Evolutionary conservation across 1,284 basidiomycete genomes (phyloP).

Genomic region (Phylloboletellus chloephorus): DNA sequence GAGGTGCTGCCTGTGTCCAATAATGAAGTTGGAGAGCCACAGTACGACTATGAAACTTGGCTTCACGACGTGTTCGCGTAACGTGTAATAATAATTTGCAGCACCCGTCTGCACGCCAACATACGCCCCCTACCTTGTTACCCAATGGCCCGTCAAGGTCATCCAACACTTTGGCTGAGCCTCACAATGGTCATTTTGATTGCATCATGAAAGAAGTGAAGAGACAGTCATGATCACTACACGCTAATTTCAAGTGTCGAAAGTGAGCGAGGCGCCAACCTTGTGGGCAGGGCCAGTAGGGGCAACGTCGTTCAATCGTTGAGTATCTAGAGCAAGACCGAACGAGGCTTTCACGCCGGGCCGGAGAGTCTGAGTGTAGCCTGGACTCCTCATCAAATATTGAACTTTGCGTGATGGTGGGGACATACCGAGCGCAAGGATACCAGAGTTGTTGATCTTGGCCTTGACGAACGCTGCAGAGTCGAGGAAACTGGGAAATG

Average conservation of each 20-base stretch:
- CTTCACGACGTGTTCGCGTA: slow-evolving; percentile 69
- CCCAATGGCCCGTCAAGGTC: too few relatives aligned
- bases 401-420: neutral
- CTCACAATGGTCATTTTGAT: slow-evolving; percentile 1
- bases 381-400: slow-evolving; percentile 31
- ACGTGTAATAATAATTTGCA: too few relatives aligned
- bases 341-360: slow-evolving; percentile 95
- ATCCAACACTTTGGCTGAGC: neutral
- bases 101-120: too few relatives aligned
- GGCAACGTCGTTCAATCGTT: slow-evolving; percentile 71
- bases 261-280: slow-evolving; percentile 69
- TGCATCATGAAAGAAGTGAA: slow-evolving; percentile 12
- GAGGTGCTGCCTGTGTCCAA: slow-evolving; percentile 61
- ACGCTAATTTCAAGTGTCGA: slow-evolving; percentile 54
- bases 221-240: slow-evolving; percentile 18
- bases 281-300: slow-evolving; percentile 69
- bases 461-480: slow-evolving; percentile 91
- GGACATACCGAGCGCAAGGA: slow-evolving; percentile 70
- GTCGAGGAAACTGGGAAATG: slow-evolving; percentile 68
- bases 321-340: slow-evolving; percentile 89
- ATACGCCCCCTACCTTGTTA: too few relatives aligned
- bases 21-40: slow-evolving; percentile 54
- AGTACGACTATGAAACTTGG: slow-evolving; percentile 77
- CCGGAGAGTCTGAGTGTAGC: slow-evolving; percentile 89
- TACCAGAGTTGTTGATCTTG: slow-evolving; percentile 97